A percentile compares a stretch with the other conserved stretches of the same genome.
Evolutionary conservation across 2,329 filamentous ascomycete genomes (phyloP).

Genomic region (Coniella lustricola): DNA sequence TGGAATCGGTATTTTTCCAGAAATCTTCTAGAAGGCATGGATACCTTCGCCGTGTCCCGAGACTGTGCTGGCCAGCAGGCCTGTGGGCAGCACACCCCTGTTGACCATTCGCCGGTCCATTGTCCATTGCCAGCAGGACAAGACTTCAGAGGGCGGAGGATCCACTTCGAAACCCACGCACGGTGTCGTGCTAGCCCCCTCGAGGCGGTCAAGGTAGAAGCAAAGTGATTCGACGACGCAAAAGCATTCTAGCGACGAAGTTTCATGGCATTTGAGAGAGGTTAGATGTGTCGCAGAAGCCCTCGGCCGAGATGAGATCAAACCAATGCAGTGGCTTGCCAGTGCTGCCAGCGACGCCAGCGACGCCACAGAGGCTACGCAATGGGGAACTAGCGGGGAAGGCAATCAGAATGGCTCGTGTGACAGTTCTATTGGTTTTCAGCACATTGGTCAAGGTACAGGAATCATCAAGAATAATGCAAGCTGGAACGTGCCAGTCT

Average conservation of each 20-base stretch:
- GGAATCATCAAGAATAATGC: too few relatives aligned
- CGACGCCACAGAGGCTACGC: too few relatives aligned
- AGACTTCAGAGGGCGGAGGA: background rate
- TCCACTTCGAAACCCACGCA: constrained; percentile 6
- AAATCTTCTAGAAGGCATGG: constrained; percentile 11
- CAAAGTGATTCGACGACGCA: background rate
- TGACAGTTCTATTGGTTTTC: too few relatives aligned
- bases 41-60: background rate
- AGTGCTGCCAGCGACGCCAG: background rate
- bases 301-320: background rate
- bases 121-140: constrained; percentile 1
- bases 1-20: constrained; percentile 13
- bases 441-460: too few relatives aligned
- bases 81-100: background rate
- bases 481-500: too few relatives aligned
- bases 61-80: background rate
- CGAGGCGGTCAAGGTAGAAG: constrained; percentile 6
- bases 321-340: background rate
- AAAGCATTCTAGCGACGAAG: background rate
- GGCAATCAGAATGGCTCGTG: too few relatives aligned
- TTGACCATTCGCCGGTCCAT: background rate
- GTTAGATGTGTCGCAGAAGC: background rate
- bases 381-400: too few relatives aligned
- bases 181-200: constrained; percentile 4
- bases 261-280: background rate